phyloP scores from a whole-genome alignment of 2,329 filamentous ascomycete genomes.

The Exophiala spinifera region DNA sequence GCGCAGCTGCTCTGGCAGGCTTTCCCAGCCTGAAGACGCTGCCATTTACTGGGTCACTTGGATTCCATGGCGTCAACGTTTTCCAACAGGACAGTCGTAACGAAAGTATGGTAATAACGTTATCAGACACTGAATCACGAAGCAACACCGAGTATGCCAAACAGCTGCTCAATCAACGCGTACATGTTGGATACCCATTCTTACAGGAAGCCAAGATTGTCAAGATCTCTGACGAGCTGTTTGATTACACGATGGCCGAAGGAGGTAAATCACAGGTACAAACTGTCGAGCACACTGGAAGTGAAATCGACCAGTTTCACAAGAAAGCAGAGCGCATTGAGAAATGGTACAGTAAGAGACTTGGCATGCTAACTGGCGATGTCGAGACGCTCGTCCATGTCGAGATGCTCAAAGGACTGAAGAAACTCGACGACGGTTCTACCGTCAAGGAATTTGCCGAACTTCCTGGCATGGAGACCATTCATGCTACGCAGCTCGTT shows the following conservation, averaged over 20 bases:
- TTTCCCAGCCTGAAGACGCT: constrained; percentile 88
- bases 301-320: constrained; percentile 77
- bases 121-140: constrained; percentile 69
- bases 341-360: constrained; percentile 80
- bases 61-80: constrained; percentile 86
- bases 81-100: constrained; percentile 96
- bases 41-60: constrained; percentile 75
- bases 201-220: constrained; percentile 89
- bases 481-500: constrained; percentile 86
- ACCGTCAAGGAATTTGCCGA: constrained; percentile 89
- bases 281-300: constrained; percentile 66
- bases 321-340: constrained; percentile 83
- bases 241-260: constrained; percentile 73
- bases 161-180: constrained; percentile 74
- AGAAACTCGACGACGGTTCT: constrained; percentile 86
- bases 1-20: constrained; percentile 78
- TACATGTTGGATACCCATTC: constrained; percentile 93
- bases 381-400: constrained; percentile 90
- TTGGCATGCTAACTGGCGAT: constrained; percentile 80
- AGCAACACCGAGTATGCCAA: constrained; percentile 71
- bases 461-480: constrained; percentile 78
- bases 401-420: constrained; percentile 86
- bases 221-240: constrained; percentile 87
- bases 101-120: constrained; percentile 89
- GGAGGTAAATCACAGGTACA: constrained; percentile 61